Conservation (phyloP, 2,329 filamentous ascomycete genomes). For the Neoscytalidium dimidiatum region DNA sequence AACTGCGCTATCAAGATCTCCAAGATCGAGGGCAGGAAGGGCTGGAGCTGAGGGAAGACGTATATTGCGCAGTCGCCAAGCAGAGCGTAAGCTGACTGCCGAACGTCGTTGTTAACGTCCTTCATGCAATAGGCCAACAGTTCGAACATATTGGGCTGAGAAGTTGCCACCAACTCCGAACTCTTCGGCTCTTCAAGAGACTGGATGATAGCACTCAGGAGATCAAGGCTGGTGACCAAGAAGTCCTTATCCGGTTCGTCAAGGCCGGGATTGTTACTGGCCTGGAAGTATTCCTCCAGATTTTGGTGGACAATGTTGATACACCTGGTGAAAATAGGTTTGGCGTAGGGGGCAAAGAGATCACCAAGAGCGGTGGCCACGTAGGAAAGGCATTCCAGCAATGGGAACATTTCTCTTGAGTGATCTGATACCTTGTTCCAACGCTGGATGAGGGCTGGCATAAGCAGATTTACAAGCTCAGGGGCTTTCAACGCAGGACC, state of each 20-base stretch:
- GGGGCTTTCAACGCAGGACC: constrained; percentile 78
- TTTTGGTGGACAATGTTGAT: constrained; percentile 91
- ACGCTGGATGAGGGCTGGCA: constrained; percentile 87
- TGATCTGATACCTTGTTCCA: constrained; percentile 87
- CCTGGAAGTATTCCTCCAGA: constrained; percentile 75
- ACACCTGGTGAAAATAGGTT: constrained; percentile 83
- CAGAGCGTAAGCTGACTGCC: constrained; percentile 92
- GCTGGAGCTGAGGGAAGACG: constrained; percentile 78
- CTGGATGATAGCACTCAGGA: constrained; percentile 91
- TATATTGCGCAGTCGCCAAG: constrained; percentile 94
- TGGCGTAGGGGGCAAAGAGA: constrained; percentile 80
- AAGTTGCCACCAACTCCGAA: constrained; percentile 71
- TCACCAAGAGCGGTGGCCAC: constrained; percentile 83
- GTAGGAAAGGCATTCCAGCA: constrained; percentile 96
- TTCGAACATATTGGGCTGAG: constrained; percentile 85
- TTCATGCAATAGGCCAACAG: constrained; percentile 90
- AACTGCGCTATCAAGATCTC: constrained; percentile 85
- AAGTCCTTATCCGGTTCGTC: constrained; percentile 96
- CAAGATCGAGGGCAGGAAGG: constrained; percentile 71
- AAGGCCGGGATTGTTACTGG: constrained; percentile 65
- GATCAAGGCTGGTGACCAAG: constrained; percentile 88
- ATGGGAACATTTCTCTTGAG: constrained; percentile 88
- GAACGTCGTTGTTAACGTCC: constrained; percentile 85
- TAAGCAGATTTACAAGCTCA: constrained; percentile 79
- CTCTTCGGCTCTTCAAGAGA: constrained; percentile 75